Evolutionary conservation across 768 basidiomycete species (phyloP).

Genomic region (Amyloporia xantha): DNA sequence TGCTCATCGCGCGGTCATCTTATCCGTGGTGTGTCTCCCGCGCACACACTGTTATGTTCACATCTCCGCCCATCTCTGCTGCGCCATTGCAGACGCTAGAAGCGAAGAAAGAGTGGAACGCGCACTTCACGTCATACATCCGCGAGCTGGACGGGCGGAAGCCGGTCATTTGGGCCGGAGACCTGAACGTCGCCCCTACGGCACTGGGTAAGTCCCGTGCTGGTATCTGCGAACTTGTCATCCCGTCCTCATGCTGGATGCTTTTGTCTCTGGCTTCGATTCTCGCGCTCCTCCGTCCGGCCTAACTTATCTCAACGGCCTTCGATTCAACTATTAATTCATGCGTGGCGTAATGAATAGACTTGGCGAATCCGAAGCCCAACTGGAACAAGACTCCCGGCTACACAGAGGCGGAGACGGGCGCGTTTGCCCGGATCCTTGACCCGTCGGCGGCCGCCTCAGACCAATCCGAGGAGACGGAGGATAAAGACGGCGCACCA

Average conservation of each 20-base stretch:
- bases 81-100: conserved; percentile 51
- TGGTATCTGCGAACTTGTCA: neutral
- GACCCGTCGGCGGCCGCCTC: conserved; percentile 34
- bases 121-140: conserved; percentile 68
- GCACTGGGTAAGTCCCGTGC: conserved; percentile 41
- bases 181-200: conserved; percentile 83
- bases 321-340: neutral
- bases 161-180: conserved; percentile 84
- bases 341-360: too few species aligned
- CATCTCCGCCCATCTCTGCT: neutral
- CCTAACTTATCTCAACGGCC: neutral
- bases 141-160: conserved; percentile 69
- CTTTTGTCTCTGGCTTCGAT: neutral
- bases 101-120: conserved; percentile 74
- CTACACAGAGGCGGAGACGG: conserved; percentile 77
- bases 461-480: conserved; percentile 4
- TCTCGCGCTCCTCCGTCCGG: neutral
- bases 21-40: neutral
- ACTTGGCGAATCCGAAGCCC: conserved; percentile 57
- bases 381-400: conserved; percentile 90
- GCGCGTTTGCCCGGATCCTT: conserved; percentile 65
- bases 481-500: conserved; percentile 22
- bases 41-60: neutral
- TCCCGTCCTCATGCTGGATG: neutral
- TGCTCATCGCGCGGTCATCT: neutral